These are phyloP conservation scores for Platanthera zijinensis DNA, from an alignment of 106 monocot species.

Conservation along the genomic window DNA sequence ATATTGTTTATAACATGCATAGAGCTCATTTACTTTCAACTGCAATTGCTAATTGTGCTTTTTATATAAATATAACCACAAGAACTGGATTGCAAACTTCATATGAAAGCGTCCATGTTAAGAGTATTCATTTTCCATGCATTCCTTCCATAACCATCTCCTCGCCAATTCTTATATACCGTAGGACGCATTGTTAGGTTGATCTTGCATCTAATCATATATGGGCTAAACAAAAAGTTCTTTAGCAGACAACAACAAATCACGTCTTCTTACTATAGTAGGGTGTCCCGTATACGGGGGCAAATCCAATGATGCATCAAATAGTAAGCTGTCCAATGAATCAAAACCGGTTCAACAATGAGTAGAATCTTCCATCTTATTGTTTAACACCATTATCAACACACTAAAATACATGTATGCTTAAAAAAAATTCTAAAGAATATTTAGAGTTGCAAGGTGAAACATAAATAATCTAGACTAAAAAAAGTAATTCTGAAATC, in stretches of 20 bases:
- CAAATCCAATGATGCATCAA: neutral
- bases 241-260: too few relatives aligned
- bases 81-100: neutral
- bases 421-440: neutral
- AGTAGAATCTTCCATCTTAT: neutral
- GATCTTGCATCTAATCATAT: too few relatives aligned
- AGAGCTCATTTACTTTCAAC: neutral
- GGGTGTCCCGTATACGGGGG: too few relatives aligned
- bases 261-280: too few relatives aligned
- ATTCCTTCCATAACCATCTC: neutral
- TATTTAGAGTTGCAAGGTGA: neutral
- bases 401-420: neutral
- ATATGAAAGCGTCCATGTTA: neutral
- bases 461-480: neutral
- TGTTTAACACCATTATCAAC: neutral
- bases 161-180: neutral
- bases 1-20: neutral
- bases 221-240: too few relatives aligned
- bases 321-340: neutral
- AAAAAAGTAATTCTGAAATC: neutral
- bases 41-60: neutral
- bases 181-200: too few relatives aligned
- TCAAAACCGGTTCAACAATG: neutral
- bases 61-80: too few relatives aligned
- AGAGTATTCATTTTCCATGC: neutral